Evolutionary conservation across 371 early-diverging fungal genomes (phyloP).

Genomic region (Circinella umbellata): DNA sequence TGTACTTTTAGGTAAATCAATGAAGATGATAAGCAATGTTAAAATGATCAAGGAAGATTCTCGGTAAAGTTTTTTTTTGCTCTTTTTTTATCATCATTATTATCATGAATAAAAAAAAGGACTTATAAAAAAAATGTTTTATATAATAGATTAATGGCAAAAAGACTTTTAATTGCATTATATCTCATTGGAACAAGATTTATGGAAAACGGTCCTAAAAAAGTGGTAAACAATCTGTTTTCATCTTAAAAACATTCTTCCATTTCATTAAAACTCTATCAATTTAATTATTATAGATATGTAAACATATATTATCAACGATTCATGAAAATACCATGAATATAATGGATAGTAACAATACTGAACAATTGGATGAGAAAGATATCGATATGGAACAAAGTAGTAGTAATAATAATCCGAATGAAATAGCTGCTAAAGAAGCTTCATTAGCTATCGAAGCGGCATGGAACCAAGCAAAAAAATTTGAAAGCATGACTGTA

Average conservation of each 20-base stretch:
- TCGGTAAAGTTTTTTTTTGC: background rate
- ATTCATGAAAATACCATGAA: background rate
- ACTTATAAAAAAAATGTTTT: too few relatives aligned
- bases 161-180: conserved; percentile 33
- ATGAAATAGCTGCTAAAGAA: background rate
- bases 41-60: conserved; percentile 3
- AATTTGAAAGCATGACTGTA: conserved; percentile 41
- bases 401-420: background rate
- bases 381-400: background rate
- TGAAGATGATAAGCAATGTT: background rate
- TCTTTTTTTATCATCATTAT: background rate
- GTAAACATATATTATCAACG: background rate
- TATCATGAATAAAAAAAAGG: too few relatives aligned
- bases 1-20: background rate
- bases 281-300: too few relatives aligned
- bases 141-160: conserved; percentile 34
- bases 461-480: conserved; percentile 38
- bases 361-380: background rate
- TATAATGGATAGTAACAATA: too few relatives aligned
- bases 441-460: conserved; percentile 15
- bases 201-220: conserved; percentile 19
- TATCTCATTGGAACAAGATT: conserved; percentile 39
- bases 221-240: too few relatives aligned
- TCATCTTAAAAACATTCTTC: too few relatives aligned
- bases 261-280: too few relatives aligned